phyloP scores from a whole-genome alignment of 441 rosid species.

The Pelargonium australe region DNA sequence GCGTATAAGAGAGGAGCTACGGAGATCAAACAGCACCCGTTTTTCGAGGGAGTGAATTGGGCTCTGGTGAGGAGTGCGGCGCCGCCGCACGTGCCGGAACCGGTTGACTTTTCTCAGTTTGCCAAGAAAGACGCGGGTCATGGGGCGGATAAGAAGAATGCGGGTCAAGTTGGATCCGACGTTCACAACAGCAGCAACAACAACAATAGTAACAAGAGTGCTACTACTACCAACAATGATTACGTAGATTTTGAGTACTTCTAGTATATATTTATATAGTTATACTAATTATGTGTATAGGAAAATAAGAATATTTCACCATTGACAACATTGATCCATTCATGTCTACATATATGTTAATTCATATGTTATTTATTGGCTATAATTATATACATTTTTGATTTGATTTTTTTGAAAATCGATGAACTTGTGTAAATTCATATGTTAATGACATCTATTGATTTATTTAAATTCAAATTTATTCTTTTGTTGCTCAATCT shows the following conservation, averaged over 20 bases:
- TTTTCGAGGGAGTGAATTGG: conserved; percentile 96
- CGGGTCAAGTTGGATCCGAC: conserved; percentile 23
- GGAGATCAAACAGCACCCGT: conserved; percentile 95
- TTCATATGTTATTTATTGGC: too few relatives aligned
- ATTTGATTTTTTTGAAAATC: too few relatives aligned
- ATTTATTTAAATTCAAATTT: too few relatives aligned
- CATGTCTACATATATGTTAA: too few relatives aligned
- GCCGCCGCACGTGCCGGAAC: conserved; percentile 92
- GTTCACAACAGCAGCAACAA: conserved; percentile 14
- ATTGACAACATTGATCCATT: too few relatives aligned
- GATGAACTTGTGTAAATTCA: too few relatives aligned
- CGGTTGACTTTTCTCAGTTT: conserved; percentile 55
- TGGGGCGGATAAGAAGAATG: conserved; percentile 27
- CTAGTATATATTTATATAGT: conserved; percentile 23
- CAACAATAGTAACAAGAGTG: too few relatives aligned
- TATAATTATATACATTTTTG: too few relatives aligned
- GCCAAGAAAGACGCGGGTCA: conserved; percentile 44
- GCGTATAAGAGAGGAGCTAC: conserved; percentile 96
- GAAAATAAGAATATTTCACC: too few relatives aligned
- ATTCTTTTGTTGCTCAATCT: too few relatives aligned
- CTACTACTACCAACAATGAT: conserved; percentile 30
- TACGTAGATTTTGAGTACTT: conserved; percentile 76
- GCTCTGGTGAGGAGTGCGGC: conserved; percentile 93
- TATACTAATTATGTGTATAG: too few relatives aligned
- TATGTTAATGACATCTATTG: too few relatives aligned